Conservation (phyloP, 108 stramenopile species). For the Parietichytrium sp. region DNA sequence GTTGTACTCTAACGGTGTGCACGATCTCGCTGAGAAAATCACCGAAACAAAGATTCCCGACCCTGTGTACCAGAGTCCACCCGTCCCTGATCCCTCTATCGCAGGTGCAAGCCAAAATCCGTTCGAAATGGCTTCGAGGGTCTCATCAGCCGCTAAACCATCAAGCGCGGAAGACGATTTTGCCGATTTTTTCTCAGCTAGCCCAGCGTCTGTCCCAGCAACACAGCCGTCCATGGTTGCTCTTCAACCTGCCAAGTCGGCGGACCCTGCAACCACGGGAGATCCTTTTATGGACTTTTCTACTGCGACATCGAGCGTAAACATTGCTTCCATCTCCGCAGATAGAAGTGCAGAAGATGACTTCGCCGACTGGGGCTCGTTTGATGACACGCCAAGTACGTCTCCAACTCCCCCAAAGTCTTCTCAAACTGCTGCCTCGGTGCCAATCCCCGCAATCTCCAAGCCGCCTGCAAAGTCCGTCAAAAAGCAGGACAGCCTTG, state of each 20-base stretch:
- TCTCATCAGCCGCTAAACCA: no score
- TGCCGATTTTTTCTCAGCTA: slow-evolving; percentile 21
- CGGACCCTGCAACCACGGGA: no score
- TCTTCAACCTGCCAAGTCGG: no score
- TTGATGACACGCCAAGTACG: background rate
- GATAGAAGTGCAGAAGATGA: background rate
- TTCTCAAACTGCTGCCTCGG: background rate
- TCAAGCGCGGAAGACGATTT: slow-evolving; percentile 31
- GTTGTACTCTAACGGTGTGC: slow-evolving; percentile 47
- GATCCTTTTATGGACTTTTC: no score
- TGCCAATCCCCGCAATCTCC: background rate
- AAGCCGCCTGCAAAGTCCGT: background rate
- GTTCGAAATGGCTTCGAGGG: slow-evolving; percentile 10
- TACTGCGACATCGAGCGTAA: no score
- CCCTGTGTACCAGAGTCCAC: background rate
- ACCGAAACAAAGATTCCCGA: background rate
- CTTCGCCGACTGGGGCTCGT: slow-evolving; percentile 11
- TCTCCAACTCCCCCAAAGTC: background rate
- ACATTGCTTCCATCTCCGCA: background rate
- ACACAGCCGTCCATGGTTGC: no score
- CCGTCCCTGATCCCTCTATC: slow-evolving; percentile 9
- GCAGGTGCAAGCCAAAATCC: background rate
- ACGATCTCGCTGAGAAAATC: background rate
- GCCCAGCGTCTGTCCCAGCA: background rate
- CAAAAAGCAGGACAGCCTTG: background rate